These are phyloP conservation scores for Emydomyces testavorans DNA, from an alignment of 2,329 filamentous ascomycete genomes.

Conservation along the genomic window DNA sequence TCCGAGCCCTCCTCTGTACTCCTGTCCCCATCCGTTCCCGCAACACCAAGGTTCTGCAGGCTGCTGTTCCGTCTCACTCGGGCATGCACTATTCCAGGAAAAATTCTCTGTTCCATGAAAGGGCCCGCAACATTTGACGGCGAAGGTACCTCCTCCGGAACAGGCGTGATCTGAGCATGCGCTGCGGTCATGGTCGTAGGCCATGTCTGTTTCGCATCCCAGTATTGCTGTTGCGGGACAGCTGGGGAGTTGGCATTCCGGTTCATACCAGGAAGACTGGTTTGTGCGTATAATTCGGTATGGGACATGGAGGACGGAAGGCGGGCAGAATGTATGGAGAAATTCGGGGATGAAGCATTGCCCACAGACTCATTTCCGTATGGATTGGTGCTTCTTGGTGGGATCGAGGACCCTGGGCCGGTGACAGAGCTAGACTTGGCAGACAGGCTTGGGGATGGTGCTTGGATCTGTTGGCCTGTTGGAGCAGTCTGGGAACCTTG, in stretches of 20 bases:
- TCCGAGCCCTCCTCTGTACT: neutral
- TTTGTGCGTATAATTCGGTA: constrained; percentile 13
- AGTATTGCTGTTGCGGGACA: neutral
- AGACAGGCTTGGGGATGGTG: constrained; percentile 3
- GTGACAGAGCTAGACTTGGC: constrained; percentile 3
- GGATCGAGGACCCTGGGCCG: constrained; percentile 2
- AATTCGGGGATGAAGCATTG: constrained; percentile 12
- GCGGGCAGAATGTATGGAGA: constrained; percentile 7
- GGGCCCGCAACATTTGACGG: constrained; percentile 2
- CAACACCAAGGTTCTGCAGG: neutral
- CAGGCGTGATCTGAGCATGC: constrained; percentile 3
- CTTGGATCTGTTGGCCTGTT: neutral
- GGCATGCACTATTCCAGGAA: constrained; percentile 35
- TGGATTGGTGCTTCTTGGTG: neutral
- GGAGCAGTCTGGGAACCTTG: constrained; percentile 7
- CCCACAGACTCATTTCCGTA: neutral
- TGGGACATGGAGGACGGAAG: constrained; percentile 6
- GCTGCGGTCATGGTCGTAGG: neutral
- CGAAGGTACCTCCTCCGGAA: neutral
- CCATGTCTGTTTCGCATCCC: constrained; percentile 6
- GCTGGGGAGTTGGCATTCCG: neutral
- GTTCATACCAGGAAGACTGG: neutral
- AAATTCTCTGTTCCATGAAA: constrained; percentile 31
- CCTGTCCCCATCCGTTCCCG: neutral
- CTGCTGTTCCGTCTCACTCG: constrained; percentile 15